phyloP scores from a whole-genome alignment of 257 asterid genomes.

The Solanum chilense region DNA sequence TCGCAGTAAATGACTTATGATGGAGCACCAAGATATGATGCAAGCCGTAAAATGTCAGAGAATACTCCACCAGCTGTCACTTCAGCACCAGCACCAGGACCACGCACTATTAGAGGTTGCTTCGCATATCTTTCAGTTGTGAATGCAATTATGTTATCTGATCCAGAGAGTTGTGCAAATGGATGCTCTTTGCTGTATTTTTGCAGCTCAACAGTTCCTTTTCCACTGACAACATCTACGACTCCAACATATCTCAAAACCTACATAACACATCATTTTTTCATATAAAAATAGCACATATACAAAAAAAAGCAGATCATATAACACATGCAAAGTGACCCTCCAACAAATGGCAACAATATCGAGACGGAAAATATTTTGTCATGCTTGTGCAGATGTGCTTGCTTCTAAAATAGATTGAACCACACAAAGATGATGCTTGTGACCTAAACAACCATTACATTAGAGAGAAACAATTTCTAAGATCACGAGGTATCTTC shows the following conservation, averaged over 20 bases:
- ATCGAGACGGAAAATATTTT: background rate
- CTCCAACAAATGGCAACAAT: background rate
- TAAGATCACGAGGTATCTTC: background rate
- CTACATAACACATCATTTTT: conserved; percentile 23
- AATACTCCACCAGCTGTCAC: conserved; percentile 97
- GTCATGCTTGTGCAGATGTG: background rate
- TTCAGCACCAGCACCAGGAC: conserved; percentile 99
- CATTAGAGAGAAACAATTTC: background rate
- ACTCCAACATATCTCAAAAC: conserved; percentile 95
- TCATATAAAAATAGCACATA: background rate
- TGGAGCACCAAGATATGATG: conserved; percentile 97
- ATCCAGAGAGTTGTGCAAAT: conserved; percentile 93
- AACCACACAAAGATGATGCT: background rate
- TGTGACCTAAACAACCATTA: background rate
- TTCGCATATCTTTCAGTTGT: conserved; percentile 85
- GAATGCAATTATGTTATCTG: conserved; percentile 93
- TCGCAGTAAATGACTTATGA: conserved; percentile 28
- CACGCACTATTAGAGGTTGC: conserved; percentile 88
- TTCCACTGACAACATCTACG: conserved; percentile 71
- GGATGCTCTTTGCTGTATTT: conserved; percentile 82
- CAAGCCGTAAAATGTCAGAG: conserved; percentile 88
- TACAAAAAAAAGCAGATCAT: background rate
- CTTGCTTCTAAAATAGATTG: background rate
- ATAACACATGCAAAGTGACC: background rate
- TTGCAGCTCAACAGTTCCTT: conserved; percentile 71